Conservation (phyloP, 2,329 filamentous ascomycete species). For the Trichophyton rubrum region DNA sequence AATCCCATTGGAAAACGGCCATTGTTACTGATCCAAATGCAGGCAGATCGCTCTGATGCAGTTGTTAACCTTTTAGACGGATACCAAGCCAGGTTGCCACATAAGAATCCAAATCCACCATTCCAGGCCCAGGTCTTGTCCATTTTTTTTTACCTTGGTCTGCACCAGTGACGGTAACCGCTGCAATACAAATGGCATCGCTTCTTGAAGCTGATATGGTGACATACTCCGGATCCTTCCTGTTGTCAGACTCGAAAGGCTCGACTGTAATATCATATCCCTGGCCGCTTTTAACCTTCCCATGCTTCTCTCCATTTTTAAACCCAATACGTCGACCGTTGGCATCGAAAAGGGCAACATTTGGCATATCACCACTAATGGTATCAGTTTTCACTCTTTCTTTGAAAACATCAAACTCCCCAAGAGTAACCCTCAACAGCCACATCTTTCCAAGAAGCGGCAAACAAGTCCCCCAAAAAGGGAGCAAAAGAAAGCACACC, state of each 20-base stretch:
- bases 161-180: neutral
- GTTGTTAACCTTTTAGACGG: neutral
- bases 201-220: neutral
- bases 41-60: neutral
- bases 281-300: neutral
- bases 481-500: too few species aligned
- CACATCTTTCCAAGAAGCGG: too few species aligned
- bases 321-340: neutral
- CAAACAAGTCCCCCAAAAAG: too few species aligned
- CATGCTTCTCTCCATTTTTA: neutral
- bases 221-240: neutral
- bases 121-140: neutral
- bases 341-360: neutral
- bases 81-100: neutral
- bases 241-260: neutral
- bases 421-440: too few species aligned
- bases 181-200: neutral
- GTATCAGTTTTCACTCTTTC: too few species aligned
- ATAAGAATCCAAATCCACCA: neutral
- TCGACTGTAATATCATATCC: neutral
- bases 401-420: too few species aligned
- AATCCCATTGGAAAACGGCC: slow-evolving; percentile 3
- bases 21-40: slow-evolving; percentile 6
- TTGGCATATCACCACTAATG: neutral
- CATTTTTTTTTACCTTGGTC: neutral